Percentiles rank a stretch among this genome's conserved stretches.
These are phyloP conservation scores for Phaeoacremonium minimum DNA, from an alignment of 2,329 filamentous ascomycete species.

Conservation along the genomic window DNA sequence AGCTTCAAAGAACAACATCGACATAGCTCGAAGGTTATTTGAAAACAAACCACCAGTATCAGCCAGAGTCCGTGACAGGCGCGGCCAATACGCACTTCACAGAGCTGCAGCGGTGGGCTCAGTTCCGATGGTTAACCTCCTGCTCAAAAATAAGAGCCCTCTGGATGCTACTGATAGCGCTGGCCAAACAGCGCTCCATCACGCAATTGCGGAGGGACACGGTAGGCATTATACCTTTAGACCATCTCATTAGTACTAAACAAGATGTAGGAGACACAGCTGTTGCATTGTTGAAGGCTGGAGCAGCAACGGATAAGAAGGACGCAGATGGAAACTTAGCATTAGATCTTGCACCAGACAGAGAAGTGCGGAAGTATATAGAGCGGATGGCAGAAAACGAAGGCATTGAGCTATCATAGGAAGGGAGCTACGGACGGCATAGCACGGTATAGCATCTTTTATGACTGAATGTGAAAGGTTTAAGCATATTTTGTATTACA, in stretches of 20 bases:
- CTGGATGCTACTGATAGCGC: conserved; percentile 78
- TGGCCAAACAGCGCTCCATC: conserved; percentile 86
- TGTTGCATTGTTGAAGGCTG: conserved; percentile 74
- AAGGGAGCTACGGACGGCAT: neutral
- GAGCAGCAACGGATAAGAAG: conserved; percentile 76
- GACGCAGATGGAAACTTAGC: conserved; percentile 68
- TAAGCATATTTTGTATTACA: conserved; percentile 6
- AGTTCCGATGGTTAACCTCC: conserved; percentile 76
- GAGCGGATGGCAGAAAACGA: conserved; percentile 75
- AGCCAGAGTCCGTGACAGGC: conserved; percentile 74
- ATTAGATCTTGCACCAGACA: conserved; percentile 81
- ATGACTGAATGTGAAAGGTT: conserved; percentile 3
- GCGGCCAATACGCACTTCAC: conserved; percentile 88
- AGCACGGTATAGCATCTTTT: neutral
- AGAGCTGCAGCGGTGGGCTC: conserved; percentile 87
- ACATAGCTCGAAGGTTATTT: conserved; percentile 75
- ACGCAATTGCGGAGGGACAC: conserved; percentile 73
- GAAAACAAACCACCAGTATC: conserved; percentile 65
- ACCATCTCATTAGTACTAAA: conserved; percentile 1
- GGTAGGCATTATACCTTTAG: conserved; percentile 42
- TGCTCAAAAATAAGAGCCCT: conserved; percentile 74
- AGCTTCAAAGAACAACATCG: conserved; percentile 83
- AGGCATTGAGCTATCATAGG: conserved; percentile 59
- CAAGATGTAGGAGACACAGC: conserved; percentile 65
- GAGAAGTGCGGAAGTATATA: conserved; percentile 74